Evolutionary conservation across 306 rosid species (phyloP), one percentile per base, ranked within the genome.

Genomic region (Fragaria iinumae): DNA sequence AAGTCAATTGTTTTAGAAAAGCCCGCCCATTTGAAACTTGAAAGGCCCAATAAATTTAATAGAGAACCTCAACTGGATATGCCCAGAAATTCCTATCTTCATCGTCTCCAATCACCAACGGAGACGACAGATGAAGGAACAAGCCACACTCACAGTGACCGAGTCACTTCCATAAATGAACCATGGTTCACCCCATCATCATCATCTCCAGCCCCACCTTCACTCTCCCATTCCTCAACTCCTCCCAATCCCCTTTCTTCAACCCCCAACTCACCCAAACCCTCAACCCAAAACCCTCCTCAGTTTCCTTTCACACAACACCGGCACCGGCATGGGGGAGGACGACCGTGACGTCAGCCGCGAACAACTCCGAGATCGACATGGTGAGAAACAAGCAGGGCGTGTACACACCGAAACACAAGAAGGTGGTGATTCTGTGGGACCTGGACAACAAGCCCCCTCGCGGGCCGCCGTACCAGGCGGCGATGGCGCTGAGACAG

Each of bases 381-480:
- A 94, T 91, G 96, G 91, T 94, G 8, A 86, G 76, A 80, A 92
- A 80, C 90, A 84, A 76, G 69, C 84, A 87, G 32, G 97, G 94
- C 13, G 14, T 88, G 17, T 92, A 87, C 80, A 52, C 85, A 0
- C 92, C 91, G 1, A 90, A 84, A 66, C 84, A 79, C 74, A 74
- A 85, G 64, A 95, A 90, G 25, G 97, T 90, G 0, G 91, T 92
- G 2, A 83, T 92, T 50, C 84, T 95, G 0, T 95, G 97, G 98
- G 98, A 95, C 91, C 91, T 92, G 27, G 98, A 92, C 79, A 95
- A 95, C 88, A 92, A 95, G 25, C 97, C 98, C 39, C 98, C 96
- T 0, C 90, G 96, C 6, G 97, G 97, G 1, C 90, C 95, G 0
- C 97, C 98, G 0, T 95, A 88, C 85, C 72, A 82, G 78, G 97